Conservation (phyloP, 257 asterid species). For the Linaria vulgaris region DNA sequence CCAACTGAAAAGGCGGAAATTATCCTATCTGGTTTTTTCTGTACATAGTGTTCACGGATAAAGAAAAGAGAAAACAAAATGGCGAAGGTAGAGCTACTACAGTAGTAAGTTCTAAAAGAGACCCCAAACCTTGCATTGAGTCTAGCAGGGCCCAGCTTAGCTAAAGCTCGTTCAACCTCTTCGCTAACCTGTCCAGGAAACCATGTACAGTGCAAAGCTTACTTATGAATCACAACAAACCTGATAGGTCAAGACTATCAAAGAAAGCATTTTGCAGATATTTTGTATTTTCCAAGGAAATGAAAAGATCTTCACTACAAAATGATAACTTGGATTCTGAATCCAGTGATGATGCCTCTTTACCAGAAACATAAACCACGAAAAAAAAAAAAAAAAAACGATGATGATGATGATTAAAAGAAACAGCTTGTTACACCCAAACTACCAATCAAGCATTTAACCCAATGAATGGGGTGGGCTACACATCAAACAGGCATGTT, state of each 20-base stretch:
- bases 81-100: background rate
- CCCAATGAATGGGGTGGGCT: no score
- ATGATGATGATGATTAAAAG: no score
- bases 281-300: no score
- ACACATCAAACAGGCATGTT: no score
- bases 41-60: background rate
- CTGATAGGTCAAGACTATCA: background rate
- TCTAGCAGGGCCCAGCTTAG: slow-evolving; percentile 86
- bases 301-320: no score
- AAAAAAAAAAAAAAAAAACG: no score
- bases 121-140: slow-evolving; percentile 70
- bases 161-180: slow-evolving; percentile 97
- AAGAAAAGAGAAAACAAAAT: background rate
- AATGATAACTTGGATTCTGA: no score
- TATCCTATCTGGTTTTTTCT: background rate
- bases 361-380: no score
- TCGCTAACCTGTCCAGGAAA: slow-evolving; percentile 81
- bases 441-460: no score
- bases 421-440: no score
- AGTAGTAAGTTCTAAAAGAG: background rate
- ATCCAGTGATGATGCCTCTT: no score
- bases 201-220: background rate
- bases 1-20: background rate
- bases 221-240: background rate
- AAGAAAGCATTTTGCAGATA: background rate